Conservation (phyloP, 306 rosid species). For the Sindora glabra region DNA sequence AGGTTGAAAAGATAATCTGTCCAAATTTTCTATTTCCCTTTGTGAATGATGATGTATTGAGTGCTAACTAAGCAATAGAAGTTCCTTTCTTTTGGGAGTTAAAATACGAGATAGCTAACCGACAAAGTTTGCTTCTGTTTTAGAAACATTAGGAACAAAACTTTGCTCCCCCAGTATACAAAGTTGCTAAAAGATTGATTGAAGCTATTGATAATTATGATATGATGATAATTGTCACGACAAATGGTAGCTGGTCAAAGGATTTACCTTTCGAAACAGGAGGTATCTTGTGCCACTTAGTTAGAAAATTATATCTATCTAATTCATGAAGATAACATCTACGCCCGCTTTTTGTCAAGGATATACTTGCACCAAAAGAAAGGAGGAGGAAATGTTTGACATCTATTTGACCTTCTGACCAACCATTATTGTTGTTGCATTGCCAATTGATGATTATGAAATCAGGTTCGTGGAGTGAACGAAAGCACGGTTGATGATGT, state of each 20-base stretch:
- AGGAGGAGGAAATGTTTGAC: neutral
- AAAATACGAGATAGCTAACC: neutral
- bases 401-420: neutral
- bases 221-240: too few relatives aligned
- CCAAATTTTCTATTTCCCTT: neutral
- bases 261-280: too few relatives aligned
- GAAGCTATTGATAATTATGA: slow-evolving; percentile 1
- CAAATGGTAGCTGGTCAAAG: too few relatives aligned
- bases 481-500: neutral
- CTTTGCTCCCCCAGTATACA: neutral
- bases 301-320: too few relatives aligned
- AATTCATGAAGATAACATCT: too few relatives aligned
- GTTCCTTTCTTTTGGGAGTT: neutral
- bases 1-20: neutral
- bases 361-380: too few relatives aligned
- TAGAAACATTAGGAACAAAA: neutral
- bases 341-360: too few relatives aligned
- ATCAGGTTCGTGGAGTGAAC: neutral
- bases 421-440: neutral
- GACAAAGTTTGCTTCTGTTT: neutral
- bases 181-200: neutral
- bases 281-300: too few relatives aligned
- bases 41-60: neutral
- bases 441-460: neutral
- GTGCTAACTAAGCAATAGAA: neutral